Base-by-base conservation (phyloP, 2,329 filamentous ascomycete species). In the Acrocalymma vagum region DNA sequence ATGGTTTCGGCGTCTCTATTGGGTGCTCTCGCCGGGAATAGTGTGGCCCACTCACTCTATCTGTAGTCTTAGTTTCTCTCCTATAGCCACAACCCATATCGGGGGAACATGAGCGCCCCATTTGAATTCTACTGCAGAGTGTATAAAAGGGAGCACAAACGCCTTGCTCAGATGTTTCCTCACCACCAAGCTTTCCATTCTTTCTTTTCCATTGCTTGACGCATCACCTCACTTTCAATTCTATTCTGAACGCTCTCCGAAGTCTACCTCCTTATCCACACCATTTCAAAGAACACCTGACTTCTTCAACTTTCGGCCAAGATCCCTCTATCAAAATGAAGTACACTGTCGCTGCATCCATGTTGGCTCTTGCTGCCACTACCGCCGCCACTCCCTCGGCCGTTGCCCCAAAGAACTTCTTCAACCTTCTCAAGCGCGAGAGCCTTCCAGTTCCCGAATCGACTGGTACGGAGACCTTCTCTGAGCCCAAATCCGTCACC, bases 401-500 rank as follows among this genome's bases (percentile, higher is more conserved):
- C 26, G 18, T 42, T 32, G 25, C 58, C 23, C 58, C 62, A 21
- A 37, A 29, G 42, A 55, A 53, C 38, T 51, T 58, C 39, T 63
- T 58, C 48, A 49, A 48, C 33, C 45, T 65, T 32, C 35, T 37
- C 43, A 67, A 64, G 59, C 63, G 64, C 21, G 63, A 62, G 31
- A 42, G 50, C 18, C 47, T 68, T 38, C 53, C 63, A 13, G 41
- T 68, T 29, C 64, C 64, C 23, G 36, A 51, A 7, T 68, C 64
- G 48, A 59, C 62, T 53, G 64, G 64, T 36, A 52, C 53, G 15
- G 62, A 65, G 26, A 66, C 59, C 42, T 55, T 43, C 48, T 59
- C 54, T 47, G 38, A 39, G 22, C 16, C 58, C 26, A 51, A 62
- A 52, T 9, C 24, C 11, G 44, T 67, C 34, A 50, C 40, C 9